Conservation (phyloP, 2,329 filamentous ascomycete species). For the Fonsecaea nubica region DNA sequence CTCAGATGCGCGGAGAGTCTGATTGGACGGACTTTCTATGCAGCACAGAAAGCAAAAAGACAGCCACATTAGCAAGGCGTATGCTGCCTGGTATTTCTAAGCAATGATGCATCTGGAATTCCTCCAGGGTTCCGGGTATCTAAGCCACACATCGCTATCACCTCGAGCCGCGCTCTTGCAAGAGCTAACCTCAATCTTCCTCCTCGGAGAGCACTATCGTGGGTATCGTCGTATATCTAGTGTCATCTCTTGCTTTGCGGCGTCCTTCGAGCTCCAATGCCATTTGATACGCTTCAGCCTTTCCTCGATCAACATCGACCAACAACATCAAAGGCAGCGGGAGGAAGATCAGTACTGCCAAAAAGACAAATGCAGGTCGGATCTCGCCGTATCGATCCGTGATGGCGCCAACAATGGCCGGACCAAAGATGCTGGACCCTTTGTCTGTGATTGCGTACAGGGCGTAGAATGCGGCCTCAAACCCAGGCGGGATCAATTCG, state of each 20-base stretch:
- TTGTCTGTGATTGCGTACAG: slow-evolving; percentile 98
- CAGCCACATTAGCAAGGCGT: neutral
- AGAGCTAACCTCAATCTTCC: slow-evolving; percentile 27
- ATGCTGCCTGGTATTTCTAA: slow-evolving; percentile 22
- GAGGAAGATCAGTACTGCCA: slow-evolving; percentile 81
- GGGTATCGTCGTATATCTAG: slow-evolving; percentile 32
- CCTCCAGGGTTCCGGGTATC: neutral
- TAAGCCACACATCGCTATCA: neutral
- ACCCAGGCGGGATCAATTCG: slow-evolving; percentile 91
- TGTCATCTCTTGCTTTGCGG: slow-evolving; percentile 21
- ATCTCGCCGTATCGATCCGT: slow-evolving; percentile 84
- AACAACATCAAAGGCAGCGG: slow-evolving; percentile 84
- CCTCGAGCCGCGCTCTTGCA: slow-evolving; percentile 8
- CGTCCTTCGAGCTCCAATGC: slow-evolving; percentile 58
- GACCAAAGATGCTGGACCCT: slow-evolving; percentile 90
- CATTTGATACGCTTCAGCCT: slow-evolving; percentile 69
- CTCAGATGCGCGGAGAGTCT: neutral
- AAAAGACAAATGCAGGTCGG: slow-evolving; percentile 87
- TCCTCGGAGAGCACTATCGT: slow-evolving; percentile 37
- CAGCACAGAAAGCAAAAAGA: neutral
- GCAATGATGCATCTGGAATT: slow-evolving; percentile 18
- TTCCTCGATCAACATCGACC: slow-evolving; percentile 82
- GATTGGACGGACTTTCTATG: neutral
- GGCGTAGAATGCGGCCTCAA: slow-evolving; percentile 94
- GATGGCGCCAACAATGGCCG: slow-evolving; percentile 89